Evolutionary conservation across 2,329 filamentous ascomycete genomes (phyloP), one percentile per base, ranked within the genome.

Genomic region (Dothistroma septosporum): DNA sequence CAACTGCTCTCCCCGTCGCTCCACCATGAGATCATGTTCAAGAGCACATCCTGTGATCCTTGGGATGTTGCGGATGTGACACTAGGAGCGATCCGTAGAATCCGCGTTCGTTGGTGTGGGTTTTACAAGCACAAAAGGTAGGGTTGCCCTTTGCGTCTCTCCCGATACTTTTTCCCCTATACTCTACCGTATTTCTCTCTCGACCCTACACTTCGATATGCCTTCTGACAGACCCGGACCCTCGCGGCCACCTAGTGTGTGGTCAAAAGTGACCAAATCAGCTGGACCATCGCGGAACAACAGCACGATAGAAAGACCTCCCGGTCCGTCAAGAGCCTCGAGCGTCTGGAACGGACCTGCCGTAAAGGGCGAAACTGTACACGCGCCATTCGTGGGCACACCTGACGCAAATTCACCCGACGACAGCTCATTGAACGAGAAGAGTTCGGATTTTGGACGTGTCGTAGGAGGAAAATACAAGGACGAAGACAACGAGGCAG

Each of bases 401-500:
- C 66, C 68, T 12, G 60, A 59, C 46, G 61, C 55, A 12, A 56
- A 55, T 16, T 65, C 68, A 1, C 68, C 68, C 14, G 68, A 70
- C n/a, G 67, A 59, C 14, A 55, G 58, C 54, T 69, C 69, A 24
- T 63, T 67, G 5, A 58, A 66, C 11, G 64, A 70, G 52, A 63
- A 66, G 16, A 59, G 63, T 21, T 41, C 46, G 12, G 60, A 59
- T 19, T 63, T 67, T 14, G 77, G 77, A 24, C 68, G 77, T 16
- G 69, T 80, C 33, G 73, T 71, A 35, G 78, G 78, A 60, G 77
- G 77, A 37, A 73, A 72, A 52, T 76, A 74, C 44, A 65, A 74
- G n/a, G 67, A 70, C 16, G 64, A 71, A 28, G 66, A 73, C 55
- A 70, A 72, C 22, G 72, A 75, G 16, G 65, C 61, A 22, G 56